Percentiles rank a stretch among this genome's conserved stretches.
Evolutionary conservation across 371 early-diverging fungal genomes (phyloP).

Genomic region (Mortierella sp.): DNA sequence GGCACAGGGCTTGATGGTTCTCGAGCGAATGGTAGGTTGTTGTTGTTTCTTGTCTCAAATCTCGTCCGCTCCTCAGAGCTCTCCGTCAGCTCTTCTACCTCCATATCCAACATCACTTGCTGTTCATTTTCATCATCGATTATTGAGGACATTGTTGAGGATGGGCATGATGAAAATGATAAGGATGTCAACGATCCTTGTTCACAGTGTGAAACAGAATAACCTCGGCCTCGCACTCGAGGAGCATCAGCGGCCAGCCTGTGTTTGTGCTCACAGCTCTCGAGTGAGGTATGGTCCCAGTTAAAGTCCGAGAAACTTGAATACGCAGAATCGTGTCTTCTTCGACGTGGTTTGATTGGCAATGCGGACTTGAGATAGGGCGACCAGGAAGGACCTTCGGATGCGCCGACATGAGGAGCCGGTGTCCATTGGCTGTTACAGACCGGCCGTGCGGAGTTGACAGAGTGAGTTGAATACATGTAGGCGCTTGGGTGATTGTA

Average conservation of each 20-base stretch:
- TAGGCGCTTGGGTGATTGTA: constrained; percentile 39
- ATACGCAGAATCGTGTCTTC: background rate
- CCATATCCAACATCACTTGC: background rate
- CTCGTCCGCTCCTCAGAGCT: background rate
- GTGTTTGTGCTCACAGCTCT: too few relatives aligned
- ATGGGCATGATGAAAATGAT: too few relatives aligned
- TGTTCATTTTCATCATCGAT: background rate
- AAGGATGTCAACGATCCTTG: too few relatives aligned
- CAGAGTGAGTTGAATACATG: constrained; percentile 1
- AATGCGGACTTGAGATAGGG: constrained; percentile 11
- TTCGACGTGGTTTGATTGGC: background rate
- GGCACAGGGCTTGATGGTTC: constrained; percentile 21
- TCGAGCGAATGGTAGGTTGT: background rate
- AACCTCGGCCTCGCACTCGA: background rate
- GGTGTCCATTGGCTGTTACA: constrained; percentile 20
- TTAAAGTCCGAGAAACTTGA: background rate
- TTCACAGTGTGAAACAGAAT: constrained; percentile 2
- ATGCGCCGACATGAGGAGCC: constrained; percentile 26
- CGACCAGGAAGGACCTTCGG: constrained; percentile 37
- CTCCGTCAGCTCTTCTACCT: background rate
- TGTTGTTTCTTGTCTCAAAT: background rate
- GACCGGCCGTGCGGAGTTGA: too few relatives aligned
- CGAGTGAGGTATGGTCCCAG: too few relatives aligned
- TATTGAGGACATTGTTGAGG: background rate
- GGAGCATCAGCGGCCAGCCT: too few relatives aligned